phyloP scores from a whole-genome alignment of 2,329 filamentous ascomycete species.

The Fusarium sp. region DNA sequence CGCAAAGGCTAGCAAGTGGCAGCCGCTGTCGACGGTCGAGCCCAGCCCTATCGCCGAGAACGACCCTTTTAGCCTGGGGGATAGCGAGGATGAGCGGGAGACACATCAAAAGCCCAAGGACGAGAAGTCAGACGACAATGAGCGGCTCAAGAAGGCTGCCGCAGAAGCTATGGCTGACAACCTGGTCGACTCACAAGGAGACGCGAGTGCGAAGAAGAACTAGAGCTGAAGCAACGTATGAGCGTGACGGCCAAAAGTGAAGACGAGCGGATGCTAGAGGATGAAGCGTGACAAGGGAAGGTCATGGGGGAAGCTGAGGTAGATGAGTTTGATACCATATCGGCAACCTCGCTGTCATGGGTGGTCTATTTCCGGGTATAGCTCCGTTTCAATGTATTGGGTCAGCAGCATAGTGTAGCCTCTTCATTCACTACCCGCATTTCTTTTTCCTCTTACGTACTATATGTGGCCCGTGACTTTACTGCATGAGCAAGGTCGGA shows the following conservation, averaged over 20 bases:
- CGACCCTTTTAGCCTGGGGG: constrained; percentile 95
- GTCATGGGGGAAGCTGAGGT: constrained; percentile 14
- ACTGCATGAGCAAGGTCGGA: not conserved
- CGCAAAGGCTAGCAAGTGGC: constrained; percentile 92
- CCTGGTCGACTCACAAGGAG: constrained; percentile 57
- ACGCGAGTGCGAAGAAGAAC: constrained; percentile 50
- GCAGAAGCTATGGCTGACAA: constrained; percentile 70
- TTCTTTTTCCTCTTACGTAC: constrained; percentile 5
- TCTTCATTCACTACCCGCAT: constrained; percentile 28
- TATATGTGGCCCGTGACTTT: not conserved
- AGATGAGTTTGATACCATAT: constrained; percentile 17
- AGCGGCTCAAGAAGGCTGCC: constrained; percentile 74
- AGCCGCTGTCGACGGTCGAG: constrained; percentile 85
- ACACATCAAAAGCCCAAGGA: constrained; percentile 67
- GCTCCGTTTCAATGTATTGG: constrained; percentile 15
- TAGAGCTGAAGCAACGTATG: constrained; percentile 27
- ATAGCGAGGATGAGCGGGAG: constrained; percentile 92
- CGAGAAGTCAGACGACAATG: constrained; percentile 67
- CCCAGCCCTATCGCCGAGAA: constrained; percentile 88
- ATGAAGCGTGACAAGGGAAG: constrained; percentile 2
- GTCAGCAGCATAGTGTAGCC: constrained; percentile 40
- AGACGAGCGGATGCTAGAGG: not conserved
- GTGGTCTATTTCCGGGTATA: constrained; percentile 28
- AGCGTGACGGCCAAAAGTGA: not conserved
- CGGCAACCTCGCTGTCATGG: constrained; percentile 11